Conservation (phyloP, 1,284 basidiomycete genomes). For the Cryptococcus sp. region DNA sequence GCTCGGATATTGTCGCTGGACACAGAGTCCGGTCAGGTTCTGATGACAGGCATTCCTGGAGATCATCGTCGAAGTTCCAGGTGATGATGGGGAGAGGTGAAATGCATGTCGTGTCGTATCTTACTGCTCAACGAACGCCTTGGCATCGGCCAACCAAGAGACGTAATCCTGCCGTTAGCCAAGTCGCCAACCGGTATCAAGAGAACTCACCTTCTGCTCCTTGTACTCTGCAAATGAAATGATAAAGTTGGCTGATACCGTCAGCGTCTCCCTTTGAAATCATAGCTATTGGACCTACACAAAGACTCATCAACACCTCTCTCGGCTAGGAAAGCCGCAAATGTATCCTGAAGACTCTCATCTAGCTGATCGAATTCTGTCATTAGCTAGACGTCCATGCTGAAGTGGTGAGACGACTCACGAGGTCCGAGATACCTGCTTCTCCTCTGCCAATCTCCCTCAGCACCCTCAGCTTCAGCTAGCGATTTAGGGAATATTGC, state of each 20-base stretch:
- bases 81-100: not conserved
- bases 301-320: conserved; percentile 79
- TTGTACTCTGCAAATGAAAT: conserved; percentile 81
- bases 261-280: not conserved
- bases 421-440: conserved; percentile 87
- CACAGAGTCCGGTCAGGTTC: no score
- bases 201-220: conserved; percentile 68
- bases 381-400: not conserved
- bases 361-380: conserved; percentile 83
- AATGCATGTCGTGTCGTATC: not conserved
- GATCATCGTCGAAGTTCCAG: no score
- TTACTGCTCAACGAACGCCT: conserved; percentile 67
- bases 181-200: not conserved
- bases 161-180: conserved; percentile 72
- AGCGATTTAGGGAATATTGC: conserved; percentile 77
- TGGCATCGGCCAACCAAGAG: conserved; percentile 78
- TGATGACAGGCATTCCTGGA: no score
- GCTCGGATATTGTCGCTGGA: no score
- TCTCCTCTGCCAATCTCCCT: conserved; percentile 88
- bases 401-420: conserved; percentile 42
- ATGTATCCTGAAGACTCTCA: conserved; percentile 75
- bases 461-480: conserved; percentile 74
- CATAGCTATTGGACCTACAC: conserved; percentile 51
- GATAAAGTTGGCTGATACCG: conserved; percentile 60
- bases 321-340: conserved; percentile 76